phyloP scores from a whole-genome alignment of 2,329 filamentous ascomycete species.

The Xylariaceae sp. region DNA sequence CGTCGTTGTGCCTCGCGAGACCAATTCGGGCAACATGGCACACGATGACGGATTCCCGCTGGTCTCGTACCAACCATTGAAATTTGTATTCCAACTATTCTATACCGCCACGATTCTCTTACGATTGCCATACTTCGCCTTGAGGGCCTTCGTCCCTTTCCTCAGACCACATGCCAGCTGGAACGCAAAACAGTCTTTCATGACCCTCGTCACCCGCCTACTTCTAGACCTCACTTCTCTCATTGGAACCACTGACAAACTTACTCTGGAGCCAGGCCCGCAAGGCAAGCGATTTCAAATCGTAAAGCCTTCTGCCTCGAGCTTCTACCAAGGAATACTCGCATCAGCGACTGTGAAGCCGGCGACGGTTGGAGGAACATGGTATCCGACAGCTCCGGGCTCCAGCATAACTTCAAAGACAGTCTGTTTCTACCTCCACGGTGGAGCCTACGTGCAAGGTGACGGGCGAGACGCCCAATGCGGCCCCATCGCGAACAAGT shows the following conservation, averaged over 20 bases:
- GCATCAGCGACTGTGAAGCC: conserved; percentile 15
- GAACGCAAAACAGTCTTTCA: conserved; percentile 21
- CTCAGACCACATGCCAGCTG: conserved; percentile 17
- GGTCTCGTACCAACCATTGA: conserved; percentile 17
- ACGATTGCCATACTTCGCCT: conserved; percentile 10
- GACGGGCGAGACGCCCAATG: conserved; percentile 20
- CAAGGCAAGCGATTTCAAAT: conserved; percentile 20
- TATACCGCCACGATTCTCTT: conserved; percentile 6
- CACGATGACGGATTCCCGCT: conserved; percentile 5
- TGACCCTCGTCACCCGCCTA: conserved; percentile 9
- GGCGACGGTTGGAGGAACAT: conserved; percentile 29
- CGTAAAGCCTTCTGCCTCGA: conserved; percentile 8
- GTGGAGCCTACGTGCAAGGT: conserved; percentile 28
- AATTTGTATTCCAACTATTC: conserved; percentile 13
- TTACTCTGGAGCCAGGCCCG: conserved; percentile 13
- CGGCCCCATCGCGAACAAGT: conserved; percentile 21
- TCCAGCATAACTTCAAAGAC: conserved; percentile 1
- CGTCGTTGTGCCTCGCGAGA: not conserved
- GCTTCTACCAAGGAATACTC: conserved; percentile 23
- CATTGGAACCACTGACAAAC: conserved; percentile 14
- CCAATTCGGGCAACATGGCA: not conserved
- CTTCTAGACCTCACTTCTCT: conserved; percentile 15
- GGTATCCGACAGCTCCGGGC: conserved; percentile 21
- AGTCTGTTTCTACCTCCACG: conserved; percentile 27
- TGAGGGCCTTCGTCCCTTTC: conserved; percentile 7